Evolutionary conservation across 768 basidiomycete species (phyloP).

Genomic region (Lactarius deliciosus): DNA sequence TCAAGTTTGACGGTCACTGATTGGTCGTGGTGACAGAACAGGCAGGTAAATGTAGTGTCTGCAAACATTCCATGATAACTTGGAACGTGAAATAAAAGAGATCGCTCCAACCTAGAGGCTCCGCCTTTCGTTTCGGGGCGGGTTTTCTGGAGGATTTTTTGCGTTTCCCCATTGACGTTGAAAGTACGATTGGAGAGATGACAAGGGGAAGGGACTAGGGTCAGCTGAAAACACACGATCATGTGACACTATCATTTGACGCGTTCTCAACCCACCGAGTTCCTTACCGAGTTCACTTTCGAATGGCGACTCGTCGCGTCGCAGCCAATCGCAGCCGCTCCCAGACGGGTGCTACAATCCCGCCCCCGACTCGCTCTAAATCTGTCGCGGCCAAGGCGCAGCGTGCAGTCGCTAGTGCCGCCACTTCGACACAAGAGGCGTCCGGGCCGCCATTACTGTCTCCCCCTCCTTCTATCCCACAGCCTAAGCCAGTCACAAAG

Average conservation of each 20-base stretch:
- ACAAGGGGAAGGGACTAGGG: background rate
- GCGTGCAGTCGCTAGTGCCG: constrained; percentile 33
- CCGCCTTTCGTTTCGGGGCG: constrained; percentile 60
- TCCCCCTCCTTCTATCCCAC: constrained; percentile 17
- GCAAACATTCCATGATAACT: constrained; percentile 17
- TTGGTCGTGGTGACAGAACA: constrained; percentile 89
- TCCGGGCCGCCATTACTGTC: constrained; percentile 12
- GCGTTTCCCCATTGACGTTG: constrained; percentile 72
- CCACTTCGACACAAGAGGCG: constrained; percentile 33
- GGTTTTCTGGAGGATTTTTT: constrained; percentile 89
- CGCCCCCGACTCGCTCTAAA: constrained; percentile 42
- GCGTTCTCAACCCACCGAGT: constrained; percentile 22
- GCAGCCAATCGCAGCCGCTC: constrained; percentile 48
- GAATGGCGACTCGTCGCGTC: constrained; percentile 66
- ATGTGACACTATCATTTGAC: constrained; percentile 27
- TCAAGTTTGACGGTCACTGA: constrained; percentile 84
- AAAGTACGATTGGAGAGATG: constrained; percentile 16
- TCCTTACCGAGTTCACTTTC: background rate
- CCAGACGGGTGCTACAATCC: constrained; percentile 35
- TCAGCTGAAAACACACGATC: background rate
- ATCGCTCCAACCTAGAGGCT: constrained; percentile 61
- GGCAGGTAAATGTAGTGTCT: constrained; percentile 85
- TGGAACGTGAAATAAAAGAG: constrained; percentile 7
- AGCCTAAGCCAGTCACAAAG: constrained; percentile 29
- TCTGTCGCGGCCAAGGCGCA: constrained; percentile 48